Percentiles rank a stretch among this genome's conserved stretches.
phyloP scores from a whole-genome alignment of 2,329 filamentous ascomycete genomes.

The Aspergillus tubingensis region DNA sequence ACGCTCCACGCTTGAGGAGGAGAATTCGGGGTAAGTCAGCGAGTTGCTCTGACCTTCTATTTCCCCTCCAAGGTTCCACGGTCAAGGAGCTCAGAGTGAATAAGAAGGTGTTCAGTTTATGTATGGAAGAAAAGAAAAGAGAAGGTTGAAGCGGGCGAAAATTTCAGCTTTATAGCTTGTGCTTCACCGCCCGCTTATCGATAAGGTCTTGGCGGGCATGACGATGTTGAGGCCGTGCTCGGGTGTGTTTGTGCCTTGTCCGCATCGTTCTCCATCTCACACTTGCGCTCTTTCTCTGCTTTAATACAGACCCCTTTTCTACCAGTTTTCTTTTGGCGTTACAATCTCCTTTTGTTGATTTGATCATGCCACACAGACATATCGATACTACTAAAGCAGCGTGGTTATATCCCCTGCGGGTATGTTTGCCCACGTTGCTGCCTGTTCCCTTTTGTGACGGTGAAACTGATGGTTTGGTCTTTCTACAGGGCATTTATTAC shows the following conservation, averaged over 20 bases:
- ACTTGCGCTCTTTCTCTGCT: background rate
- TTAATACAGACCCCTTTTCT: background rate
- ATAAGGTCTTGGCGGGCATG: conserved; percentile 31
- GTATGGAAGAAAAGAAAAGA: conserved; percentile 36
- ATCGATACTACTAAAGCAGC: conserved; percentile 37
- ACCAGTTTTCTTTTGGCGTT: background rate
- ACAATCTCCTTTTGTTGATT: background rate
- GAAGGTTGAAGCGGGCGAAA: conserved; percentile 23
- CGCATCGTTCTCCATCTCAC: background rate
- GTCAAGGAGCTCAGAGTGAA: conserved; percentile 48
- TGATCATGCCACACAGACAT: conserved; percentile 18
- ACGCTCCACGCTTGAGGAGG: conserved; percentile 44
- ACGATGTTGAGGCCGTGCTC: conserved; percentile 1
- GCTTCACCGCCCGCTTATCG: conserved; percentile 35
- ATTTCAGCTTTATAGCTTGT: conserved; percentile 28
- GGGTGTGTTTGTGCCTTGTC: background rate
- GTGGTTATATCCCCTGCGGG: conserved; percentile 53
- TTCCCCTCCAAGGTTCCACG: conserved; percentile 50
- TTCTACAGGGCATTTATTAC: conserved; percentile 70
- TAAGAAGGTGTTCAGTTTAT: conserved; percentile 49
- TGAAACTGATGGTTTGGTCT: background rate
- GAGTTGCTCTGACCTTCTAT: conserved; percentile 47
- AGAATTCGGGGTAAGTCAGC: conserved; percentile 51
- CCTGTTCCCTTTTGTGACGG: background rate
- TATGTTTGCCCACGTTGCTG: conserved; percentile 28